Conservation (phyloP, 208 protist species). For the Wallacemonas collosoma region DNA sequence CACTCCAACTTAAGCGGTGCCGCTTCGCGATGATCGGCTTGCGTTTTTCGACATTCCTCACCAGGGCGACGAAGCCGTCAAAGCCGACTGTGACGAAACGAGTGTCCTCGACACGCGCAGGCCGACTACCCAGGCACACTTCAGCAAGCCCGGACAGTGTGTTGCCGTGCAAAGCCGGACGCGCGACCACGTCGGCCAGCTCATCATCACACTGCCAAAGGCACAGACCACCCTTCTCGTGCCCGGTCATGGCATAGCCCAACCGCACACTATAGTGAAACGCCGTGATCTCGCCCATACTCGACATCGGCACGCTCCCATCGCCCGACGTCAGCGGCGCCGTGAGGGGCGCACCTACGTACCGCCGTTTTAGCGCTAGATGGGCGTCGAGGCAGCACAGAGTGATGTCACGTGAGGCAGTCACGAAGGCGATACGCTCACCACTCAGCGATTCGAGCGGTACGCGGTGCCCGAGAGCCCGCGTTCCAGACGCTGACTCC, state of each 20-base stretch:
- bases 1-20: conserved; percentile 42
- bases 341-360: not conserved
- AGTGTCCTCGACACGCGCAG: conserved; percentile 13
- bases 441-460: conserved; percentile 3
- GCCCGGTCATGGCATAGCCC: conserved; percentile 39
- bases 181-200: conserved; percentile 27
- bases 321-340: not conserved
- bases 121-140: conserved; percentile 4
- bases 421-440: conserved; percentile 7
- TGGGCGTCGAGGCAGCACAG: conserved; percentile 5
- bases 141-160: conserved; percentile 34
- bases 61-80: conserved; percentile 52
- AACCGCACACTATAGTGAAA: conserved; percentile 32
- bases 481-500: not conserved
- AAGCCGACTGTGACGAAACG: conserved; percentile 52
- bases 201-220: conserved; percentile 38
- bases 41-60: conserved; percentile 25
- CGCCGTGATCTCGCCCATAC: conserved; percentile 27
- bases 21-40: conserved; percentile 14
- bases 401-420: not conserved
- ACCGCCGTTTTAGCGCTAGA: not conserved
- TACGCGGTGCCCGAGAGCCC: not conserved
- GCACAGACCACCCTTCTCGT: conserved; percentile 45
- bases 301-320: not conserved
- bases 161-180: conserved; percentile 37